phyloP scores from a whole-genome alignment of 331 rosid genomes.

The Ulmus americana region DNA sequence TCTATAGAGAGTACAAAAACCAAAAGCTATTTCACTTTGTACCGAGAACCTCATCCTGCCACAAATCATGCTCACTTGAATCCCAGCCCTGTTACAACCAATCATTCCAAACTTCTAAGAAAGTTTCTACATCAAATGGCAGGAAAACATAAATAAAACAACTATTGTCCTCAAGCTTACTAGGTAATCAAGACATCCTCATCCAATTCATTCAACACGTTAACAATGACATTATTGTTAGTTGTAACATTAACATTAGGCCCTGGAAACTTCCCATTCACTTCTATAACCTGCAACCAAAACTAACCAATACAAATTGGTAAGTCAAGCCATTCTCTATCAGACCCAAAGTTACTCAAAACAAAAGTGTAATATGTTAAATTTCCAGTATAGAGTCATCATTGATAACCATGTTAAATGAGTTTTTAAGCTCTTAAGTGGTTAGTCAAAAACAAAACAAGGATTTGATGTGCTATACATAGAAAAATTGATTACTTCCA shows the following conservation, averaged over 20 bases:
- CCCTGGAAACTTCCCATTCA: constrained; percentile 78
- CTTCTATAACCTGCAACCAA: constrained; percentile 62
- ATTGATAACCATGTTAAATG: too few relatives aligned
- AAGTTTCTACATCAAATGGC: not conserved
- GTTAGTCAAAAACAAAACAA: too few relatives aligned
- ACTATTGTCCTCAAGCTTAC: constrained; percentile 33
- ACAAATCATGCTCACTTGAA: constrained; percentile 77
- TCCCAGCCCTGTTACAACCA: constrained; percentile 57
- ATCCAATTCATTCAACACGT: constrained; percentile 66
- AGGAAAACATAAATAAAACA: not conserved
- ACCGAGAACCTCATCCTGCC: constrained; percentile 95
- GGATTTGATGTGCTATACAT: too few relatives aligned
- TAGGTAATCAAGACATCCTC: constrained; percentile 72
- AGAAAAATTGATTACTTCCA: too few relatives aligned
- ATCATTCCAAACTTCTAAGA: constrained; percentile 13
- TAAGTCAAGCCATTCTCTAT: not conserved
- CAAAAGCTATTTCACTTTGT: constrained; percentile 42
- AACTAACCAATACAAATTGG: not conserved
- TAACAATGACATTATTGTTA: constrained; percentile 58
- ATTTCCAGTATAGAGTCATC: not conserved
- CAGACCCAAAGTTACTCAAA: constrained; percentile 1
- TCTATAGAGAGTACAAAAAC: too few relatives aligned
- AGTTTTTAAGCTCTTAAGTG: too few relatives aligned
- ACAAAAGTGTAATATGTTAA: too few relatives aligned
- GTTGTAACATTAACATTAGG: constrained; percentile 70